Conservation (phyloP, 2,329 filamentous ascomycete genomes). For the Pleurostoma richardsiae region DNA sequence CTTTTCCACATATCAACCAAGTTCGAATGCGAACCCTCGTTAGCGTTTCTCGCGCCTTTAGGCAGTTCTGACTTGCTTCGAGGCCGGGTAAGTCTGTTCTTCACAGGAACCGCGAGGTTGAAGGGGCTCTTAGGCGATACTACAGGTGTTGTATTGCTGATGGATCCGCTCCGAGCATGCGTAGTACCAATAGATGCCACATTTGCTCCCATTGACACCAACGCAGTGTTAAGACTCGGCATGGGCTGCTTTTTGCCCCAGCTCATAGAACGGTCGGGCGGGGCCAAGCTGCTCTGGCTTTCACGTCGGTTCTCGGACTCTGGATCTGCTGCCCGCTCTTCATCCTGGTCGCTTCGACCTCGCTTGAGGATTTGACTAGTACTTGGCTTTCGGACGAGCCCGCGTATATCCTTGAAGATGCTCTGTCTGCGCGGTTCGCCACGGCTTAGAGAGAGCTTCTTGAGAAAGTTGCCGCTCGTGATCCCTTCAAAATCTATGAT, state of each 20-base stretch:
- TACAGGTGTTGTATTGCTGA: slow-evolving; percentile 44
- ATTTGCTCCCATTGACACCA: slow-evolving; percentile 49
- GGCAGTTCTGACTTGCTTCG: slow-evolving; percentile 51
- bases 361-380: slow-evolving; percentile 39
- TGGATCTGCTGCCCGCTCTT: slow-evolving; percentile 17
- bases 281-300: slow-evolving; percentile 44
- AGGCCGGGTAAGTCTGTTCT: slow-evolving; percentile 45
- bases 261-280: slow-evolving; percentile 44
- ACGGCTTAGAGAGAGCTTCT: slow-evolving; percentile 52
- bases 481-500: slow-evolving; percentile 54
- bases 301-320: slow-evolving; percentile 28
- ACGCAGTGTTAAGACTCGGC: slow-evolving; percentile 54
- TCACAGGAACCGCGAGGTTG: slow-evolving; percentile 32
- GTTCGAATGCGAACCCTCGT: slow-evolving; percentile 33
- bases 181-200: slow-evolving; percentile 51
- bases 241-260: slow-evolving; percentile 45
- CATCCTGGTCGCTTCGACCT: slow-evolving; percentile 33
- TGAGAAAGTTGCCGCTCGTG: slow-evolving; percentile 56
- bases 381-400: slow-evolving; percentile 46
- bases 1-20: slow-evolving; percentile 47
- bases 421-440: slow-evolving; percentile 44
- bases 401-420: slow-evolving; percentile 47
- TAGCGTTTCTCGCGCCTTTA: slow-evolving; percentile 25
- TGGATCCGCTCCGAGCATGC: slow-evolving; percentile 55
- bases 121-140: slow-evolving; percentile 50